Percentiles rank a stretch among this genome's conserved stretches.
Evolutionary conservation across 1,284 basidiomycete genomes (phyloP).

Genomic region (Meripilus lineatus): DNA sequence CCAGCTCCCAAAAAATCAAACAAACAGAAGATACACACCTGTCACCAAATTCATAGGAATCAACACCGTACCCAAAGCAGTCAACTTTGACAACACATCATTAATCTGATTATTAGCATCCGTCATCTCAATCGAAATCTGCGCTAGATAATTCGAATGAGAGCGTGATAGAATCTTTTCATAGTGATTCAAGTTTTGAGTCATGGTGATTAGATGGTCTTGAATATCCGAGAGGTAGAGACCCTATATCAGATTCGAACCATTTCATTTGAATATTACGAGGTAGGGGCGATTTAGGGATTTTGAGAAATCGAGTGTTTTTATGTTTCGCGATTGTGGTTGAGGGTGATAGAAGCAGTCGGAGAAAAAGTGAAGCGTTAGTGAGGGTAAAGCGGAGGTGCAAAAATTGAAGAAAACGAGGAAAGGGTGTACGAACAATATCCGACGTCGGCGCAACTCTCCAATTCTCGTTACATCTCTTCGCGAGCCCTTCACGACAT

Average conservation of each 20-base stretch:
- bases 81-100: slow-evolving; percentile 97
- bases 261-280: background rate
- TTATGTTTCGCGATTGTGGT: no score
- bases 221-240: slow-evolving; percentile 94
- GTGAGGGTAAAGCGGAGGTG: background rate
- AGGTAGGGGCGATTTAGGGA: no score
- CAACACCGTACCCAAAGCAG: slow-evolving; percentile 95
- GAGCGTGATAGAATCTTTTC: slow-evolving; percentile 98
- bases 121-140: slow-evolving; percentile 99
- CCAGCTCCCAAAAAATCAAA: background rate
- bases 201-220: slow-evolving; percentile 99
- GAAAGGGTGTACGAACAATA: slow-evolving; percentile 60
- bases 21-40: slow-evolving; percentile 44
- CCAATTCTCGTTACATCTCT: slow-evolving; percentile 99
- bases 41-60: slow-evolving; percentile 97
- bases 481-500: slow-evolving; percentile 99
- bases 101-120: slow-evolving; percentile 99
- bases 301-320: no score
- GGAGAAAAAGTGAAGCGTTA: background rate
- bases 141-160: slow-evolving; percentile 98
- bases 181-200: slow-evolving; percentile 98
- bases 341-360: no score
- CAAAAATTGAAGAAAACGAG: background rate
- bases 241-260: slow-evolving; percentile 64
- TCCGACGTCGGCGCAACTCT: slow-evolving; percentile 96